Evolutionary conservation across 2,329 filamentous ascomycete species (phyloP).

Genomic region (Cytospora paraplurivora): DNA sequence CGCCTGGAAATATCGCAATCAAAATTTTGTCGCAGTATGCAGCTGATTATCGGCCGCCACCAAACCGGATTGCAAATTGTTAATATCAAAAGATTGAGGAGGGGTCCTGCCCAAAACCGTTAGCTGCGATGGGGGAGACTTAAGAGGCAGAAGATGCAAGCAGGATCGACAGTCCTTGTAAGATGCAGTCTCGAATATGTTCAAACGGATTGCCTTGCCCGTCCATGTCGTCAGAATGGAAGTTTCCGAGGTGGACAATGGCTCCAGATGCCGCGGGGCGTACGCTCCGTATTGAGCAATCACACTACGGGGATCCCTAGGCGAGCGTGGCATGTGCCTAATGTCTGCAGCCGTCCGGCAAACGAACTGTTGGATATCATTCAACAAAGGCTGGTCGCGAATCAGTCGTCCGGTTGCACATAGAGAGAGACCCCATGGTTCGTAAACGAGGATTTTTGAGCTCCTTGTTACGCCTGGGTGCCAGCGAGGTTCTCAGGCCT

Average conservation of each 20-base stretch:
- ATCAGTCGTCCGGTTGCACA: background rate
- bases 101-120: background rate
- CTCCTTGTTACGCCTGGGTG: background rate
- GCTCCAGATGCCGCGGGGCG: background rate
- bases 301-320: constrained; percentile 16
- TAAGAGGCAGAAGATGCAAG: background rate
- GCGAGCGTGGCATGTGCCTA: constrained; percentile 8
- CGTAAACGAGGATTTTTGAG: background rate
- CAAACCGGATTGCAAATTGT: background rate
- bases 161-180: background rate
- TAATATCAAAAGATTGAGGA: background rate
- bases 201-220: background rate
- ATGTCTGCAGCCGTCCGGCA: constrained; percentile 13
- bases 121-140: background rate
- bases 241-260: background rate
- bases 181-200: background rate
- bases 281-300: background rate
- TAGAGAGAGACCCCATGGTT: background rate
- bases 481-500: background rate
- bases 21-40: background rate
- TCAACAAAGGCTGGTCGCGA: background rate
- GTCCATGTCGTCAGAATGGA: background rate
- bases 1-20: background rate
- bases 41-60: background rate
- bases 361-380: constrained; percentile 34